phyloP scores from a whole-genome alignment of 116 monocot genomes.

The Iris pallida region DNA sequence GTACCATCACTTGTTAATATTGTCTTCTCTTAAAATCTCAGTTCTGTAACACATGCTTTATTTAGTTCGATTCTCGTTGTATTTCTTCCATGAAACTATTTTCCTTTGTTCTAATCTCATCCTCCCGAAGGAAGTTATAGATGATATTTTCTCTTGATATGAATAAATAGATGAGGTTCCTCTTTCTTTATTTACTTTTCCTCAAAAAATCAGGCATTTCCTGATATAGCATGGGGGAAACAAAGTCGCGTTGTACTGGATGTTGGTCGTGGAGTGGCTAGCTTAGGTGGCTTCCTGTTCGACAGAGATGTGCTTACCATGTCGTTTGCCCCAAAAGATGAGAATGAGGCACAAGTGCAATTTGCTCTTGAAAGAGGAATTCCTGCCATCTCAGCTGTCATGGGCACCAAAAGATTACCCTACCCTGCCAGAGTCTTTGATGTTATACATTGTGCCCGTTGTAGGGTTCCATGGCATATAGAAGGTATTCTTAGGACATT shows the following conservation, averaged over 20 bases:
- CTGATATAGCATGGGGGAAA: constrained; percentile 88
- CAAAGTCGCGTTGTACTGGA: constrained; percentile 69
- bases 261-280: constrained; percentile 97
- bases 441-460: constrained; percentile 93
- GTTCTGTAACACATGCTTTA: background rate
- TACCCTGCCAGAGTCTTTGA: constrained; percentile 77
- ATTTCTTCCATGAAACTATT: background rate
- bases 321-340: constrained; percentile 99
- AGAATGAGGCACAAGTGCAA: constrained; percentile 95
- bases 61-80: background rate
- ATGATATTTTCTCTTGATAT: background rate
- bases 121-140: background rate
- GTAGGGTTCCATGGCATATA: constrained; percentile 90
- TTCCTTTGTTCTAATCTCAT: background rate
- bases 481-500: constrained; percentile 51
- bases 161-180: too few relatives aligned
- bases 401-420: too few relatives aligned
- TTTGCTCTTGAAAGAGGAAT: constrained; percentile 98
- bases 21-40: background rate
- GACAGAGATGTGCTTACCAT: constrained; percentile 85
- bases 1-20: background rate
- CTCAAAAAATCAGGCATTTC: constrained; percentile 72
- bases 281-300: constrained; percentile 91
- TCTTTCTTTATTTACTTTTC: constrained; percentile 22
- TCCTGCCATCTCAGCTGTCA: too few relatives aligned